phyloP scores from a whole-genome alignment of 345 rosid species.

The Leavenworthia alabamica region DNA sequence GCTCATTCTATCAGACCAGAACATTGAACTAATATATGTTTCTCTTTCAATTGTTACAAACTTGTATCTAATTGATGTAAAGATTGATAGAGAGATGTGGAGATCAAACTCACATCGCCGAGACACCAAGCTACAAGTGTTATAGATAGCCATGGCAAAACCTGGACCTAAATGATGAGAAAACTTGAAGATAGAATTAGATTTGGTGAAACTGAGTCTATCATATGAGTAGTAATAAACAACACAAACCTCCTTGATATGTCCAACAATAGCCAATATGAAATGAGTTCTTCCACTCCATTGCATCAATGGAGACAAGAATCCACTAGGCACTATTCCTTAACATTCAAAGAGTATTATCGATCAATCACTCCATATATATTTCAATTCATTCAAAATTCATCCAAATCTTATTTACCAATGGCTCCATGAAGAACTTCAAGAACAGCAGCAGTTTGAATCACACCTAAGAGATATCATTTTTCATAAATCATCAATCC shows the following conservation, averaged over 20 bases:
- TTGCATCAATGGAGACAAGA: slow-evolving; percentile 69
- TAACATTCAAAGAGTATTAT: not conserved
- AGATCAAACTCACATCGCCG: slow-evolving; percentile 50
- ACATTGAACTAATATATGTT: not conserved
- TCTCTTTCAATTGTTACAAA: not conserved
- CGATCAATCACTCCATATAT: not conserved
- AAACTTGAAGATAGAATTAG: not conserved
- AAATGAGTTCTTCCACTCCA: slow-evolving; percentile 80
- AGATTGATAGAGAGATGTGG: not conserved
- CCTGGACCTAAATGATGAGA: slow-evolving; percentile 48
- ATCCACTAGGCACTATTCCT: slow-evolving; percentile 88
- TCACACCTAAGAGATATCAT: slow-evolving; percentile 38
- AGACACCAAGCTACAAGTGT: slow-evolving; percentile 73
- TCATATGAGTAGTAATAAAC: not conserved
- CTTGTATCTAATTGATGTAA: not conserved
- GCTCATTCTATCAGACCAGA: not conserved
- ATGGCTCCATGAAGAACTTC: slow-evolving; percentile 83
- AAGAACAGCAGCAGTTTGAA: slow-evolving; percentile 51
- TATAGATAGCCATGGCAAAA: slow-evolving; percentile 52
- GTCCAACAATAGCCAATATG: slow-evolving; percentile 46
- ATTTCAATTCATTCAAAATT: not conserved
- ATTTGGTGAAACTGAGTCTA: not conserved
- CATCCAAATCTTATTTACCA: slow-evolving; percentile 31
- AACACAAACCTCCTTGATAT: slow-evolving; percentile 46
- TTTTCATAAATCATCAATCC: not conserved